Evolutionary conservation across 345 rosid species (phyloP).

Genomic region (Melastoma malabathricum): DNA sequence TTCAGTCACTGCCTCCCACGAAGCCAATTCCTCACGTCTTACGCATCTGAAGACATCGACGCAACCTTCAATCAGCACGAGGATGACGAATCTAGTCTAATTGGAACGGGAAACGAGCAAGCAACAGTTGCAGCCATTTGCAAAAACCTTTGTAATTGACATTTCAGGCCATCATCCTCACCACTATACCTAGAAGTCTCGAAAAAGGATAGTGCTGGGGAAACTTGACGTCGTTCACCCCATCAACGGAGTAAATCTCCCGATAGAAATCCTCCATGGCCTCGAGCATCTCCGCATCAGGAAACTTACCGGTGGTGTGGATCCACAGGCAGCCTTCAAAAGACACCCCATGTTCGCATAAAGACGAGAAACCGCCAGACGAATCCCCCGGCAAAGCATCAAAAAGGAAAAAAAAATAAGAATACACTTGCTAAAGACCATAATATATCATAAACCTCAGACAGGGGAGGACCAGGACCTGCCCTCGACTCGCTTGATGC

Average conservation of each 20-base stretch:
- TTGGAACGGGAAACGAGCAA: too few relatives aligned
- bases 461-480: conserved; percentile 89
- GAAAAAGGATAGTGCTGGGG: conserved; percentile 4
- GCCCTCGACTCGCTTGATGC: conserved; percentile 91
- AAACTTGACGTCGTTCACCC: conserved; percentile 2
- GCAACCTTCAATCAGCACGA: conserved; percentile 24
- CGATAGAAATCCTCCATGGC: conserved; percentile 82
- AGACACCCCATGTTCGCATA: not conserved
- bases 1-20: conserved; percentile 45
- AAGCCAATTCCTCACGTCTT: conserved; percentile 35
- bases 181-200: conserved; percentile 15
- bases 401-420: not conserved
- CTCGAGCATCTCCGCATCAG: conserved; percentile 75
- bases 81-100: too few relatives aligned
- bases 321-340: conserved; percentile 86
- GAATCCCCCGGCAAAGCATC: accelerated
- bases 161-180: not conserved
- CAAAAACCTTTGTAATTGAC: not conserved
- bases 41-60: conserved; percentile 56
- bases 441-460: conserved; percentile 29
- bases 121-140: too few relatives aligned
- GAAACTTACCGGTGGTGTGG: conserved; percentile 82
- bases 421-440: too few relatives aligned
- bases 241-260: conserved; percentile 29
- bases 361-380: too few relatives aligned